Base-by-base conservation (phyloP, 2,329 filamentous ascomycete species). In the Hortaea werneckii region DNA sequence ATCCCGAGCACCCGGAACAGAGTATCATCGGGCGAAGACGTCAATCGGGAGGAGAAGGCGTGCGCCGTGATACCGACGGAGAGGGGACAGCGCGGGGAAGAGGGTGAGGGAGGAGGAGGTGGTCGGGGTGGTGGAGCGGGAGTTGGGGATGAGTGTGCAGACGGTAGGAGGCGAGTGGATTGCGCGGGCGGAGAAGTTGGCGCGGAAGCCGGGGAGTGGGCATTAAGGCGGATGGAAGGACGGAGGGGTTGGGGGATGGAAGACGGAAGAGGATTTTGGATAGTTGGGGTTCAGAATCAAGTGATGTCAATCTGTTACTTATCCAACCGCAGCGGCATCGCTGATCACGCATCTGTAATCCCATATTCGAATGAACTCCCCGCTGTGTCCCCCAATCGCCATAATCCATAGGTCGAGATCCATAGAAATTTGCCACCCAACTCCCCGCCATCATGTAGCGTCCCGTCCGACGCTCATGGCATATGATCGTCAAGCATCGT, bases 1-100 rank as follows among this genome's bases (percentile, higher is more conserved):
- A 96, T 98, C 51, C 92, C 92, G 1, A 94, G 86, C 63, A 95
- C 90, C 35, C 74, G 92, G 50, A 96, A 96, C 80, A 82, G 12
- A 87, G 82, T 1, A 70, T 98, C 29, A 62, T 96, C 37, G 89
- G 89, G 4, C 75, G 86, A 29, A 13, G 27, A 26, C 20, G 43
- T 29, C 10, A 12, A 41, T 45, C 6, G 9, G 43, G 38, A 41
- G 28, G 35, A 13, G 56, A 80, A 10, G 53, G n/a, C n/a, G n/a
- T n/a, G n/a, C n/a, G n/a, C n/a, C n/a, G n/a, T n/a, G n/a, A 59
- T 9, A 70, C 69, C 48, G 76, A 78, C 54, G 50, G 74, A 75
- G n/a, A 79, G 75, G 52, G 77, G 32, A 35, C 9, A 4, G 32
- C 2, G n/a, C n/a, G 9, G n/a, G 32, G 37, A 20, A 11, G 13